phyloP scores from a whole-genome alignment of 192 early-diverging fungal genomes.

The Coemansia erecta region DNA sequence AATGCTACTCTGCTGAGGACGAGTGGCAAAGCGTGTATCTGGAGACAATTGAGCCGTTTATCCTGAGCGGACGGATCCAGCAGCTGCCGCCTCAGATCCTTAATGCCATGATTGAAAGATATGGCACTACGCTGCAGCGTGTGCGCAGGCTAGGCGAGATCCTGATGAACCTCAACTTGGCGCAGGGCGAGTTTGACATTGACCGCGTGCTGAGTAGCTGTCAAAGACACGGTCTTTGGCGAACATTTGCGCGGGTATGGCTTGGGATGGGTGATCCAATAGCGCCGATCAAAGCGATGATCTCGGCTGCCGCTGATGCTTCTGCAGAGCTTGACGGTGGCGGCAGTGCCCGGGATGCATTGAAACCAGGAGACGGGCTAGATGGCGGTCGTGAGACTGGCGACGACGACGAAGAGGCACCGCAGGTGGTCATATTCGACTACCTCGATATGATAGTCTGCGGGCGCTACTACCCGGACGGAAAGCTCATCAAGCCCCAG shows the following conservation, averaged over 20 bases:
- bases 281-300: constrained; percentile 28
- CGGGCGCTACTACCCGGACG: constrained; percentile 42
- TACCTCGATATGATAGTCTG: constrained; percentile 48
- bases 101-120: constrained; percentile 40
- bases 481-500: constrained; percentile 30
- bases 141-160: constrained; percentile 40
- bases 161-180: constrained; percentile 25
- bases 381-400: not conserved
- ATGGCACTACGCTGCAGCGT: constrained; percentile 19
- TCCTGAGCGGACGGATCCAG: constrained; percentile 33
- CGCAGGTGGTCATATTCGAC: constrained; percentile 37
- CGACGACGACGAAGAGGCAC: constrained; percentile 21
- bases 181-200: constrained; percentile 47
- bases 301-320: constrained; percentile 13
- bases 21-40: constrained; percentile 16
- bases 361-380: too few relatives aligned
- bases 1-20: constrained; percentile 14
- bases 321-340: not conserved
- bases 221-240: constrained; percentile 36
- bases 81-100: constrained; percentile 37
- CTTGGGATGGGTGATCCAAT: constrained; percentile 43
- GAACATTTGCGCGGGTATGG: constrained; percentile 55
- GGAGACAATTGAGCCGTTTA: constrained; percentile 46
- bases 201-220: constrained; percentile 44
- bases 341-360: not conserved